Evolutionary conservation across 1,284 basidiomycete genomes (phyloP), one percentile per base, ranked within the genome.

Genomic region (Thelephora terrestris): DNA sequence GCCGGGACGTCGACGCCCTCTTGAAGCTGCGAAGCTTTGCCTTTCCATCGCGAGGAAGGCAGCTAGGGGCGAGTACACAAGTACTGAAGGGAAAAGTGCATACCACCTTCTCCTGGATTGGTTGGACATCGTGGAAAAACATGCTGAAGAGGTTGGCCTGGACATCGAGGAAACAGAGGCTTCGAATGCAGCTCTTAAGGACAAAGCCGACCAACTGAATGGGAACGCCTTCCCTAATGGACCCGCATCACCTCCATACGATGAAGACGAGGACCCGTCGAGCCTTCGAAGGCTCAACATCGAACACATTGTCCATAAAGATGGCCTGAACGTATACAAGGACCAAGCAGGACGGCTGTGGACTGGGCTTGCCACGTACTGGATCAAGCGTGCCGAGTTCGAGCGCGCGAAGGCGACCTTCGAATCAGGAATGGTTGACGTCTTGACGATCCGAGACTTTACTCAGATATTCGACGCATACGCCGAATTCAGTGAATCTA

Each of bases 381-480:
- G 94, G 93, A 94, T 96, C 69, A 96, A 97, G 68, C 82, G 92
- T 2, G 91, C 81, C 54, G 95, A 98, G 62, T 94, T 99, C 59
- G 93, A 94, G 48, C 79, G 84, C 49, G 92, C 89, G 7, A 85
- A 79, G 58, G 74, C 75, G 48, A 92, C 86, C 0, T 99, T 99
- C 61, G 96, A 99, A 65, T 69, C 79, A 24, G 95, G 93, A 7
- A 78, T 98, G 54, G 74, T 78, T 9, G 74, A 71, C 1, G 94
- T 98, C 16, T 72, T 99, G 59, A 98, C 96, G 0, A 87, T 98
- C 53, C 83, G 93, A 21, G 96, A 99, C 69, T 99, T 99, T 65
- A 95, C 92, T 2, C 93, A 97, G 63, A 93, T 99, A 54, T 99
- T 99, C 62, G 95, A 99, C 62, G 88, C 93, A 4, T 97, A 96